Evolutionary conservation across 2,329 filamentous ascomycete species (phyloP), one percentile per base, ranked within the genome.

Genomic region (Monosporascus cannonballus): DNA sequence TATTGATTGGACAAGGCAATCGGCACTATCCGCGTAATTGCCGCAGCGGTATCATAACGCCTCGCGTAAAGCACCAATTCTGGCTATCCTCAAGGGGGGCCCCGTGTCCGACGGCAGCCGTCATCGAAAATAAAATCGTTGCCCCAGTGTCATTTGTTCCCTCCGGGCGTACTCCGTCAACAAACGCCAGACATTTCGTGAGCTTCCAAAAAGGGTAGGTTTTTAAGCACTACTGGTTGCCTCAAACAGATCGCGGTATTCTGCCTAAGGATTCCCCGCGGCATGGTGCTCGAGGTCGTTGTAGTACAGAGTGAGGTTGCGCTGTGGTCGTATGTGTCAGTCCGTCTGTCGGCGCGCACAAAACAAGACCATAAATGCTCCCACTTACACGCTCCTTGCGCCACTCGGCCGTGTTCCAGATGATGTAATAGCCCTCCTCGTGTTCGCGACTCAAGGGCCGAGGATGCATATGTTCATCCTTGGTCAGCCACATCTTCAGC

Each of bases 361-460:
- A 36, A 7, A 27, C 30, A 25, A 30, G 34, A 52, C 51, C 30
- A 20, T 8, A 15, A 17, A 17, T 30, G 30, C 37, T 6, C 41
- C 42, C 39, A 73, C 80, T 66, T 75, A 86, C 83, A 57, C 83
- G 73, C 59, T 85, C 81, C 66, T 83, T 83, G 47, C 77, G 76
- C 83, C 83, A 86, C 50, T 72, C 74, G n/a, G 70, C 71, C 8
- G 80, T 78, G 59, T 85, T 82, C 78, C 84, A 87, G 52, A 86
- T 77, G 54, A 86, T 78, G 64, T 86, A 87, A 67, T 80, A 86
- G 1, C 84, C 84, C 54, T 83, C 78, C 67, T 87, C 84, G 48
- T 82, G 79, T 50, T 73, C 78, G 14, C 76, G 75, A 50, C 79
- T 80, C 45, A 86, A 66, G 17, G 78, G 73, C 54, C 83, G 80